Base-by-base conservation (phyloP, 257 asterid genomes). In the Nicotiana benthamiana region DNA sequence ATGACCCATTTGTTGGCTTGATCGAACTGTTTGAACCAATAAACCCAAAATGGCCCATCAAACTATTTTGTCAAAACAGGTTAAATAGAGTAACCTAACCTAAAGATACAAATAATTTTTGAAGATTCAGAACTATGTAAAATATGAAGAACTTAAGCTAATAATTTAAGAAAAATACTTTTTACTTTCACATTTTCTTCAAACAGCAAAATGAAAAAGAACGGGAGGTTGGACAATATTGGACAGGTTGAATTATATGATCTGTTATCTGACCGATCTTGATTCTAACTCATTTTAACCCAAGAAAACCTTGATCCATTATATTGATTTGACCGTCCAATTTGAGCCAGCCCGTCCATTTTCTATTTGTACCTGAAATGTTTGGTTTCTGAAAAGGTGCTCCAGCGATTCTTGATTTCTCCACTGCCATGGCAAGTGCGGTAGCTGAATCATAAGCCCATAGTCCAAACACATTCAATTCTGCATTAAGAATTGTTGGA, bases 361-460 rank as follows among this genome's bases (percentile, higher is more conserved):
- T 40, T 11, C 2, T 59, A 0, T 12, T 7, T 18, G 72, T 79
- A 24, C 79, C 74, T 4, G 91, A 85, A 15, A 62, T 5, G 5
- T 83, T 85, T 17, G 79, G 30, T 68, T 82, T 52, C 17, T 12
- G 79, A 79, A 77, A 84, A 11, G 59, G 54, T 22, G 83, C 22
- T 24, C 82, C 81, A 13, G 24, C 28, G 6, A 34, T 9, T 53
- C 61, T 60, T 75, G 89, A 83, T 20, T 82, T 74, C 79, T 91
- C 92, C 22, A 76, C 81, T 4, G 93, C 92, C 79, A 87, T 66
- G n/a, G 96, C 91, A 20, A 89, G 82, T 63, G 92, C 89, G 48
- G 81, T 78, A 1, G 85, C 86, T 1, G 90, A 84, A 83, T 91
- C 93, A 60, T 89, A 85, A 0, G 95, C 93, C 92, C 92, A 84